phyloP scores from a whole-genome alignment of 768 basidiomycete species.

The Dictyophora rubrovolvata region DNA sequence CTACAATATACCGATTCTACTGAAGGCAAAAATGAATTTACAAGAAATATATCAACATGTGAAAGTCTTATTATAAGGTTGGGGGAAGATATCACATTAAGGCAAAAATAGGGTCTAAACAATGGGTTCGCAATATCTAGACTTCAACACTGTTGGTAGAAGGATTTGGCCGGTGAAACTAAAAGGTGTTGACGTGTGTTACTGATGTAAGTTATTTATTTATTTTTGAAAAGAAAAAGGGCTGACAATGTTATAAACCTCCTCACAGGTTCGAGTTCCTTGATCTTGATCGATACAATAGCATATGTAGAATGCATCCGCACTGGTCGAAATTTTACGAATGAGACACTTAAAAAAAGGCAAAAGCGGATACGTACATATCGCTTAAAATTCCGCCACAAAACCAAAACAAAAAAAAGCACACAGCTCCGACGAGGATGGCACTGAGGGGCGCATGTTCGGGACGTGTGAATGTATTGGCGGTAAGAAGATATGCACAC shows the following conservation, averaged over 20 bases:
- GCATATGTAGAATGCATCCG: slow-evolving; percentile 58
- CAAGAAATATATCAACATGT: too few species aligned
- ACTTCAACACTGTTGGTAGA: background rate
- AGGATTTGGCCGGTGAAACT: background rate
- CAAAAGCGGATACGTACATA: slow-evolving; percentile 32
- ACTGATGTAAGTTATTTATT: background rate
- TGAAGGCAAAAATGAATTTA: background rate
- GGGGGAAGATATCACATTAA: background rate
- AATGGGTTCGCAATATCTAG: background rate
- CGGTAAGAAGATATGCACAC: slow-evolving; percentile 80
- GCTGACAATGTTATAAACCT: slow-evolving; percentile 49
- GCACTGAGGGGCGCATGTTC: slow-evolving; percentile 66
- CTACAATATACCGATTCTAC: background rate
- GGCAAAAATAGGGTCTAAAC: background rate
- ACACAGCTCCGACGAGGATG: slow-evolving; percentile 66
- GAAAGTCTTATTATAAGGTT: too few species aligned
- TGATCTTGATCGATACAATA: slow-evolving; percentile 54
- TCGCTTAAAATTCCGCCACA: slow-evolving; percentile 77
- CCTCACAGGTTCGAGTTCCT: slow-evolving; percentile 38
- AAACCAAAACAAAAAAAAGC: slow-evolving; percentile 73
- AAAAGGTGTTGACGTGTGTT: background rate
- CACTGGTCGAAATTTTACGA: slow-evolving; percentile 24
- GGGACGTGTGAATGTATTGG: slow-evolving; percentile 64
- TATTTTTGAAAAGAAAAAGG: too few species aligned
- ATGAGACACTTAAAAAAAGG: background rate